Evolutionary conservation across 306 rosid species (phyloP).

Genomic region (Dryas drummondii): DNA sequence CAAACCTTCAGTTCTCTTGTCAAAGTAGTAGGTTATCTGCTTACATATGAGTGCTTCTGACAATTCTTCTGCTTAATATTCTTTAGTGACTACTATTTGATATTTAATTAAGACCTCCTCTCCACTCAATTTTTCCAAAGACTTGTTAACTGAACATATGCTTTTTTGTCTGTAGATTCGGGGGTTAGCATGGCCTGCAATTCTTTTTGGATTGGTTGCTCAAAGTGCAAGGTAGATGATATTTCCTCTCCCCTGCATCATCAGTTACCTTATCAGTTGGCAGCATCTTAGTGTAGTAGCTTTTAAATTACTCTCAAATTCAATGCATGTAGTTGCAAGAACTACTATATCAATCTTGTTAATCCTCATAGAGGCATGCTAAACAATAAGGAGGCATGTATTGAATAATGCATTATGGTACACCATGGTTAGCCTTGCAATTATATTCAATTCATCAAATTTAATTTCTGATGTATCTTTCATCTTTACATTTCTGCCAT

Average conservation of each 20-base stretch:
- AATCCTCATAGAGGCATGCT: not conserved
- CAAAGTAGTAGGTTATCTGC: too few relatives aligned
- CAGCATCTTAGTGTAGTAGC: not conserved
- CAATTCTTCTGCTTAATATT: too few relatives aligned
- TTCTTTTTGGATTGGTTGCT: slow-evolving; percentile 70
- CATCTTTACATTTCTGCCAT: not conserved
- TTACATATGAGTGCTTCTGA: too few relatives aligned
- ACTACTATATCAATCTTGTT: not conserved
- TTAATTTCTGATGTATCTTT: not conserved
- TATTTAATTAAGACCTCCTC: too few relatives aligned
- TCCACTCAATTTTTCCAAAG: not conserved
- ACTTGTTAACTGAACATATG: slow-evolving; percentile 16
- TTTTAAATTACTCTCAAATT: not conserved
- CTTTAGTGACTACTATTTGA: too few relatives aligned
- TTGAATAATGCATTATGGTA: not conserved
- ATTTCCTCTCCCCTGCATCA: slow-evolving; percentile 19
- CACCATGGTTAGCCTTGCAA: not conserved
- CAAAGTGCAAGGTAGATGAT: slow-evolving; percentile 72
- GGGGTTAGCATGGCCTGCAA: slow-evolving; percentile 82
- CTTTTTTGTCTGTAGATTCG: slow-evolving; percentile 55
- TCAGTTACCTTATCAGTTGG: not conserved
- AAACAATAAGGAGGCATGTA: not conserved
- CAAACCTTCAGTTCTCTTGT: too few relatives aligned
- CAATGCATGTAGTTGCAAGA: not conserved
- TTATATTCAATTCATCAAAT: not conserved